Evolutionary conservation across 305 asterid genomes (phyloP).

Genomic region (Ilex paraguariensis): DNA sequence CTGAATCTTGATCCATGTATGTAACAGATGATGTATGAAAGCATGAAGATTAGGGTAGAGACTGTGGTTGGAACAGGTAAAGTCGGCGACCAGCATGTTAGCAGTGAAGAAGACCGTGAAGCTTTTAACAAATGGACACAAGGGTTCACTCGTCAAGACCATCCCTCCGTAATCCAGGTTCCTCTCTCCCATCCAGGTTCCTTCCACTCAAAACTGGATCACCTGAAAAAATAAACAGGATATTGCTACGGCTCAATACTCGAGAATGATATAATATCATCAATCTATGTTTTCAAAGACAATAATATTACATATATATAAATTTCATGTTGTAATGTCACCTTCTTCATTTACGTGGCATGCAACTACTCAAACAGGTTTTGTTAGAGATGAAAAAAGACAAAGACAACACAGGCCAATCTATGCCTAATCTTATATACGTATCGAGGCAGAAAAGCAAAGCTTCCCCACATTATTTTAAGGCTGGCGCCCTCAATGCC

Average conservation of each 20-base stretch:
- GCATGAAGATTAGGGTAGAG: conserved; percentile 56
- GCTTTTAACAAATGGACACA: conserved; percentile 33
- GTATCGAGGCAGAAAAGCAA: conserved; percentile 60
- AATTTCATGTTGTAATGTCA: too few relatives aligned
- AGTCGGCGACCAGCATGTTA: conserved; percentile 33
- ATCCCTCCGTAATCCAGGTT: conserved; percentile 65
- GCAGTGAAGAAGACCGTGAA: conserved; percentile 19
- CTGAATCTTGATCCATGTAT: neutral
- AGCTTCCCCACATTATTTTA: conserved; percentile 53
- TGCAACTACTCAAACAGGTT: conserved; percentile 17
- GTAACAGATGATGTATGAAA: conserved; percentile 57
- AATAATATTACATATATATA: too few relatives aligned
- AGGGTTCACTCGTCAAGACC: conserved; percentile 54
- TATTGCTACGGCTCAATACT: too few relatives aligned
- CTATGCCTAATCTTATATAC: conserved; percentile 68
- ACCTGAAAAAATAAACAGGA: too few relatives aligned
- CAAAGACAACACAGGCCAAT: conserved; percentile 24
- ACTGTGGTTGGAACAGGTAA: conserved; percentile 39
- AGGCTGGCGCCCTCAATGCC: conserved; percentile 89
- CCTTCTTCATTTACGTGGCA: neutral
- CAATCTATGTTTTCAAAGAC: too few relatives aligned
- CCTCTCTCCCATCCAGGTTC: neutral
- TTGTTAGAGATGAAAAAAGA: conserved; percentile 31
- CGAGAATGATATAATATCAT: too few relatives aligned
- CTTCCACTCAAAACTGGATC: too few relatives aligned